Evolutionary conservation across 2,329 filamentous ascomycete species (phyloP).

Genomic region (Pseudopyricularia javanii): DNA sequence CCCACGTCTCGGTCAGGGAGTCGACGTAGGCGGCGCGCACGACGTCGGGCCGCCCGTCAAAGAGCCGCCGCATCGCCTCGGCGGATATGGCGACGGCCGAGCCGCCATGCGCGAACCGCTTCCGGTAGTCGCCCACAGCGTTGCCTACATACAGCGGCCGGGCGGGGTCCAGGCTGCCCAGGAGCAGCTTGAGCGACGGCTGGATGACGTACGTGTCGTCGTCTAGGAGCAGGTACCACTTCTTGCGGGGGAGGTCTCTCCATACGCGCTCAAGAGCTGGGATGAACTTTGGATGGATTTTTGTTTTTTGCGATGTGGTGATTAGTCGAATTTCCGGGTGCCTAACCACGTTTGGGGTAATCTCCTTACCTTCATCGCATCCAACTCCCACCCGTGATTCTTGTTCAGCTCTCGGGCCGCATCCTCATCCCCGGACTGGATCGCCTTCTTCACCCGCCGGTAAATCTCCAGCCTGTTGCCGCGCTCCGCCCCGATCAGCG

Average conservation of each 20-base stretch:
- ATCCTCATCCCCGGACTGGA: conserved; percentile 23
- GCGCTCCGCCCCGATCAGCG: conserved; percentile 19
- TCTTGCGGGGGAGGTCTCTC: conserved; percentile 36
- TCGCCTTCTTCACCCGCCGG: conserved; percentile 21
- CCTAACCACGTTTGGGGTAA: neutral
- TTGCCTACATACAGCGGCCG: conserved; percentile 41
- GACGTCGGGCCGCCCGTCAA: conserved; percentile 25
- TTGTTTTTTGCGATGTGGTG: neutral
- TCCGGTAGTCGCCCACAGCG: conserved; percentile 41
- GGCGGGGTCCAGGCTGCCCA: conserved; percentile 34
- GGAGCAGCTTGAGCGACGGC: conserved; percentile 31
- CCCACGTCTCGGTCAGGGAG: conserved; percentile 38
- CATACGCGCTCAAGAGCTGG: conserved; percentile 40
- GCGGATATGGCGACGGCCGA: conserved; percentile 40
- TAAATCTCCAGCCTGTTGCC: conserved; percentile 27
- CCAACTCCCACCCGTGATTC: conserved; percentile 33
- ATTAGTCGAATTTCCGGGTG: neutral
- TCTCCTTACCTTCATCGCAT: conserved; percentile 31
- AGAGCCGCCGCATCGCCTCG: conserved; percentile 33
- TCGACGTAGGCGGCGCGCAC: conserved; percentile 31
- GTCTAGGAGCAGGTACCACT: conserved; percentile 46
- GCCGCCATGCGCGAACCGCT: conserved; percentile 43
- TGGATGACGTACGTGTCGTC: conserved; percentile 44
- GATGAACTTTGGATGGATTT: conserved; percentile 29
- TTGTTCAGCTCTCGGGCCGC: conserved; percentile 23